Conservation (phyloP, 805 yeast species). For the Cyberlindnera japonica region DNA sequence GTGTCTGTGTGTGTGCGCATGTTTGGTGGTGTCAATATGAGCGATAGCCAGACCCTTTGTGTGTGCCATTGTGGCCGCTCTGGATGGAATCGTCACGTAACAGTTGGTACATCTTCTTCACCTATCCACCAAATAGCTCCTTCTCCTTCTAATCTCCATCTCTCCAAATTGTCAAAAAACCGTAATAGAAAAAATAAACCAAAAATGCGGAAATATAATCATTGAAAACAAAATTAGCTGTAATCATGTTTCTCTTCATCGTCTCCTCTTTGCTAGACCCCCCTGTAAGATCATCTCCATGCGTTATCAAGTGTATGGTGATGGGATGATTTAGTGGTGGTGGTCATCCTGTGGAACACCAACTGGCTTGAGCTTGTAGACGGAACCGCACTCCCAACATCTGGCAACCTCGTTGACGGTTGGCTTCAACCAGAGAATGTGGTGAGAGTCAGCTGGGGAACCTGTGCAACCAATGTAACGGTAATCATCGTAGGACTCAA, state of each 20-base stretch:
- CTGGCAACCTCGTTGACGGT: conserved; percentile 79
- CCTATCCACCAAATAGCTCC: background rate
- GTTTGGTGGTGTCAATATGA: background rate
- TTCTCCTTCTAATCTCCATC: background rate
- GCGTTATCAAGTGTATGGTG: conserved; percentile 3
- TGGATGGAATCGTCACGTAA: background rate
- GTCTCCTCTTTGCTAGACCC: background rate
- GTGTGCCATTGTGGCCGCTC: background rate
- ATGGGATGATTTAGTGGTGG: conserved; percentile 23
- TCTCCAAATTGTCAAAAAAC: conserved; percentile 2
- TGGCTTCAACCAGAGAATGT: conserved; percentile 88
- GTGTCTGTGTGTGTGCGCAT: conserved; percentile 1
- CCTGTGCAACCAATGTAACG: conserved; percentile 98
- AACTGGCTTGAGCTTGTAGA: conserved; percentile 81
- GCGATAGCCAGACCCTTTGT: background rate
- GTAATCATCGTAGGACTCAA: conserved; percentile 87
- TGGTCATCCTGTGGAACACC: conserved; percentile 72
- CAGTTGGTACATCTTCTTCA: background rate
- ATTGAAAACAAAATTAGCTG: conserved; percentile 2
- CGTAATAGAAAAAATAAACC: conserved; percentile 3
- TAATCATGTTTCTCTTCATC: background rate
- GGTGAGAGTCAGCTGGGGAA: conserved; percentile 89
- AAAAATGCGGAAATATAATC: conserved; percentile 12
- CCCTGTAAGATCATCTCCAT: background rate
- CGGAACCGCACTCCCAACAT: conserved; percentile 99